phyloP scores from a whole-genome alignment of 495 filamentous ascomycete genomes.

The Penicillium steckii region DNA sequence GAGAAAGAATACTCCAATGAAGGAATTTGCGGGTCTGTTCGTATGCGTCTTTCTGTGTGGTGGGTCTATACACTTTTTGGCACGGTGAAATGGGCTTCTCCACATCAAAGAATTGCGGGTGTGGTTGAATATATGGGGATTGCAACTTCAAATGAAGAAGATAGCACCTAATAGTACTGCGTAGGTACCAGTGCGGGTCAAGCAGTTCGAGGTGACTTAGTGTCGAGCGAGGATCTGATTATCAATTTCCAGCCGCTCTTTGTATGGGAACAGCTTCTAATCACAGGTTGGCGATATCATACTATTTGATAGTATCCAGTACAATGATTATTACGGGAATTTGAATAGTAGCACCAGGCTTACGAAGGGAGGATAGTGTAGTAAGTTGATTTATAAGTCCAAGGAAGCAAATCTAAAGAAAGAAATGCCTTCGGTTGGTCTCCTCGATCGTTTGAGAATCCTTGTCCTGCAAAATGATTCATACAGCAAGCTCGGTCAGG shows the following conservation, averaged over 20 bases:
- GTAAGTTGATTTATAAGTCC: not conserved
- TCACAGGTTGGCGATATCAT: no score
- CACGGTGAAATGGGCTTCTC: not conserved
- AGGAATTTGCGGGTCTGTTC: slow-evolving; percentile 9
- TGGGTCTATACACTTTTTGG: slow-evolving; percentile 3
- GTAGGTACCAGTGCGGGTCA: no score
- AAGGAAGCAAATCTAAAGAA: not conserved
- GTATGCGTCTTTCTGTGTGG: slow-evolving; percentile 10
- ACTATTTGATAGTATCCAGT: no score
- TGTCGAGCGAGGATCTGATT: no score
- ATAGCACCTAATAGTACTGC: no score
- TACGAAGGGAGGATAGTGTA: no score
- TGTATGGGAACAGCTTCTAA: no score
- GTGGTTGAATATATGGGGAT: not conserved
- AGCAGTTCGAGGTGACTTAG: no score
- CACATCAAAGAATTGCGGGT: not conserved
- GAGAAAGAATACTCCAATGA: not conserved
- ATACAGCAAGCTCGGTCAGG: not conserved
- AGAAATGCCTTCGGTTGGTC: slow-evolving; percentile 1
- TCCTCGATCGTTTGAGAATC: slow-evolving; percentile 37
- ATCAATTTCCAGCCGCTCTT: no score
- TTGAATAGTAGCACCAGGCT: no score
- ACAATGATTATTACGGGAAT: no score
- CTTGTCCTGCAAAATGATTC: slow-evolving; percentile 44
- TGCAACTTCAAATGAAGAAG: no score